Evolutionary conservation across 768 basidiomycete species (phyloP), one percentile per base, ranked within the genome.

Genomic region (Tylopilus balloui): DNA sequence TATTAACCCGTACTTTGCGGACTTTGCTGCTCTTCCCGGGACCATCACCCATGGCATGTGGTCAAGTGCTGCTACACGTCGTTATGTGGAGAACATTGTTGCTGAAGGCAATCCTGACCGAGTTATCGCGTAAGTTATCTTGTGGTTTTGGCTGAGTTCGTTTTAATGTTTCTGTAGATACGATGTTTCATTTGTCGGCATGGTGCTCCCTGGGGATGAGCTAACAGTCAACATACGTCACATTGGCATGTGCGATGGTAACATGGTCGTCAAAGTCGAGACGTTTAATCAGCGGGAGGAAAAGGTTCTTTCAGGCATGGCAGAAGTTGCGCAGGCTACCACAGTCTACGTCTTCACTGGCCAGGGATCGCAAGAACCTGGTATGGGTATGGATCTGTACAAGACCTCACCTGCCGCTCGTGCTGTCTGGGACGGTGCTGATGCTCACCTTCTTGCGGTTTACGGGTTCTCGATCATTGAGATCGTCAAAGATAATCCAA

Each of bases 311-410:
- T 82, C 86, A 54, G 96, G 96, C 31, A 81, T 88, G 13, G 92
- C 94, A 3, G 92, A 98, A 67, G 92, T 98, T 52, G 83, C 83
- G 3, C 96, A 99, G 66, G 85, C 94, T 2, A 78, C 81, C 15
- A 95, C 93, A 6, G 92, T 90, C 28, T 98, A 97, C 57, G 92
- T 96, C 58, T 98, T 98, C 77, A 98, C 95, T 34, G 95, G 95
- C 25, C 95, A 98, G 66, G 95, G 95, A 47, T 97, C 94, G 6
- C 95, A 98, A 66, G 95, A 98, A 69, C 84, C 86, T 39, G 92
- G 95, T 17, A 98, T 99, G 96, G 96, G 96, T 17, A 98, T 99
- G 93, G 94, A 97, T 57, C 80, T 99, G 2, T 99, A 97, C 78
- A 87, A 82, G 65, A 80, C 69, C 55, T 97, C 93, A 5, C 87